A percentile compares a stretch with the other conserved stretches of the same genome.
Conservation (phyloP, 2,329 filamentous ascomycete genomes). For the Fusarium domesticum region DNA sequence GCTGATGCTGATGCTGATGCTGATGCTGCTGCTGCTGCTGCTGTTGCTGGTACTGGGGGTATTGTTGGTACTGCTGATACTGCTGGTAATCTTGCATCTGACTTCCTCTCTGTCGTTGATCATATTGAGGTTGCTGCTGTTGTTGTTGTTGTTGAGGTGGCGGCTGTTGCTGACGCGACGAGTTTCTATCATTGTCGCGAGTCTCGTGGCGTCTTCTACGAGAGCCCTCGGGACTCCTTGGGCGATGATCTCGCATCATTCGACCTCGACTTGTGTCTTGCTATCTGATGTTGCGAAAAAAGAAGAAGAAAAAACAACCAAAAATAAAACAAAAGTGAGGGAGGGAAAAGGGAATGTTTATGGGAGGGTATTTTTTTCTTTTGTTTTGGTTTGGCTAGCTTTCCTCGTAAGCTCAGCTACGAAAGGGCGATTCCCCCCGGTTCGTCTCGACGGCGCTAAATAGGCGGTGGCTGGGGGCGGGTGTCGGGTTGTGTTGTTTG, state of each 20-base stretch:
- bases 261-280: conserved; percentile 26
- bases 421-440: conserved; percentile 17
- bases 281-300: not conserved
- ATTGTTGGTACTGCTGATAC: not conserved
- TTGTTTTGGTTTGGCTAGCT: conserved; percentile 23
- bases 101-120: conserved; percentile 16
- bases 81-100: conserved; percentile 5
- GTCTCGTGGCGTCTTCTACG: conserved; percentile 45
- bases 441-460: conserved; percentile 27
- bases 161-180: conserved; percentile 19
- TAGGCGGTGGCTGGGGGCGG: conserved; percentile 31
- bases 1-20: conserved; percentile 16
- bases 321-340: not conserved
- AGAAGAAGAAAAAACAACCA: not conserved
- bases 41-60: conserved; percentile 11
- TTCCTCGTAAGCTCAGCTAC: not conserved
- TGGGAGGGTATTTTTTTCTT: conserved; percentile 9
- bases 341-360: conserved; percentile 14
- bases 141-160: conserved; percentile 11
- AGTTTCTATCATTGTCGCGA: conserved; percentile 31
- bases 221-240: conserved; percentile 55
- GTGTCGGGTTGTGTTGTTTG: not conserved
- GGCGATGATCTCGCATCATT: conserved; percentile 56
- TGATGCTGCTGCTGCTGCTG: conserved; percentile 16
- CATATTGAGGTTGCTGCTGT: conserved; percentile 7